Percentiles rank a stretch among this genome's conserved stretches.
These are phyloP conservation scores for Globisporangium acanthophoron DNA, from an alignment of 352 stramenopile species.

Conservation along the genomic window DNA sequence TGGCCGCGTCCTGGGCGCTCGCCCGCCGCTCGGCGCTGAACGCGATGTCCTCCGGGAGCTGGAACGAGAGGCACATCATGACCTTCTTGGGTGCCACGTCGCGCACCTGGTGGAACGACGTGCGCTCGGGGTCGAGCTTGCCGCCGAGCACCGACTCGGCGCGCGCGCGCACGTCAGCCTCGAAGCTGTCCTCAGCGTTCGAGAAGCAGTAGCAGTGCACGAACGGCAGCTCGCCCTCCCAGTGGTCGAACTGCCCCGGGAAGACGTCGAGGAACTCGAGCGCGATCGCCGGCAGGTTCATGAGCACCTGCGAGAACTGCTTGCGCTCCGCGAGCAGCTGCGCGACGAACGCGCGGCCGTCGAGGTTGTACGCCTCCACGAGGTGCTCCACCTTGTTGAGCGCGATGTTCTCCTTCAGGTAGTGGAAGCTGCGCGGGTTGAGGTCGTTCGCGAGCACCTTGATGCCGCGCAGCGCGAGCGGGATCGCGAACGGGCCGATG, in stretches of 20 bases:
- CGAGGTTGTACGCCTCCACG: slow-evolving; percentile 88
- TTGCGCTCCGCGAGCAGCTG: slow-evolving; percentile 61
- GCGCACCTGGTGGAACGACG: slow-evolving; percentile 85
- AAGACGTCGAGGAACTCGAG: slow-evolving; percentile 92
- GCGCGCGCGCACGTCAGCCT: slow-evolving; percentile 67
- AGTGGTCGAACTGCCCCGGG: slow-evolving; percentile 55
- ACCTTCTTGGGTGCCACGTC: slow-evolving; percentile 97
- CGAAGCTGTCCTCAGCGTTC: slow-evolving; percentile 54
- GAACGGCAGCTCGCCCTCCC: slow-evolving; percentile 64
- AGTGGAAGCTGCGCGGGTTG: slow-evolving; percentile 89
- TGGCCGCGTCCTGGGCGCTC: slow-evolving; percentile 26
- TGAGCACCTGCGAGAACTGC: slow-evolving; percentile 90
- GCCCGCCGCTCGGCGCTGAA: slow-evolving; percentile 47
- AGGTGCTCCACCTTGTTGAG: slow-evolving; percentile 88
- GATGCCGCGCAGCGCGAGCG: slow-evolving; percentile 82
- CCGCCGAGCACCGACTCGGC: slow-evolving; percentile 61
- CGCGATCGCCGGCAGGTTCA: slow-evolving; percentile 95
- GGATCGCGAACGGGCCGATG: slow-evolving; percentile 95
- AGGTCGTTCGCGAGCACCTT: slow-evolving; percentile 92
- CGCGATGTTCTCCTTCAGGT: slow-evolving; percentile 87
- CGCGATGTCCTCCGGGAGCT: slow-evolving; percentile 73
- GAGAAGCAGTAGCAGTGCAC: slow-evolving; percentile 97
- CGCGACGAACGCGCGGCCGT: slow-evolving; percentile 90
- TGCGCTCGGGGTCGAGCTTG: slow-evolving; percentile 40
- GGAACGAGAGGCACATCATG: slow-evolving; percentile 97